Evolutionary conservation across 768 basidiomycete genomes (phyloP).

Genomic region (Thelephora aurantiotincta): DNA sequence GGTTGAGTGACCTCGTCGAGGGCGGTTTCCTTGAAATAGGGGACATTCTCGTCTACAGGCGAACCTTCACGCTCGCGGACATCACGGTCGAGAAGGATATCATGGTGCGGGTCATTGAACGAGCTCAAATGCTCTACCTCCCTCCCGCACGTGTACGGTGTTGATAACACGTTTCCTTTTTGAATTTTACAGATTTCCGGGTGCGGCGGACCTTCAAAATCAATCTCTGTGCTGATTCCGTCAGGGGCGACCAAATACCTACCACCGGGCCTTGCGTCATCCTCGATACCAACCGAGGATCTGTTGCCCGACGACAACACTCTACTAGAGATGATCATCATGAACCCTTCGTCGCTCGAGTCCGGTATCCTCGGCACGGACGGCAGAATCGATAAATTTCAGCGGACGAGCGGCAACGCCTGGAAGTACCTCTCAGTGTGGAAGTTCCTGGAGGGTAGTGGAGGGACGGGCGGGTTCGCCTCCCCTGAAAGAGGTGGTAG

Average conservation of each 20-base stretch:
- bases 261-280: constrained; percentile 18
- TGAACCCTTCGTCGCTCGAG: constrained; percentile 32
- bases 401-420: constrained; percentile 32
- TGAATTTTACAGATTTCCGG: constrained; percentile 25
- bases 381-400: constrained; percentile 27
- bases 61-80: constrained; percentile 26
- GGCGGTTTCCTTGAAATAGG: constrained; percentile 31
- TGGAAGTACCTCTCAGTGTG: constrained; percentile 46
- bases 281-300: constrained; percentile 16
- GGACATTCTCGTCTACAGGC: constrained; percentile 40
- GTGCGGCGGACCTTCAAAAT: constrained; percentile 26
- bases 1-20: constrained; percentile 30
- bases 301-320: constrained; percentile 12
- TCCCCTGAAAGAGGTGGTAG: constrained; percentile 24
- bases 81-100: constrained; percentile 39
- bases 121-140: neutral
- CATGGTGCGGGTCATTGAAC: constrained; percentile 19
- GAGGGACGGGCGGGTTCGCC: constrained; percentile 5
- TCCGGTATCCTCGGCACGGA: constrained; percentile 35
- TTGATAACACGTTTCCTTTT: neutral
- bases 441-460: constrained; percentile 28
- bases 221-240: constrained; percentile 28
- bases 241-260: constrained; percentile 23
- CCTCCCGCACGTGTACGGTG: neutral
- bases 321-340: constrained; percentile 9